A percentile compares a stretch with the other conserved stretches of the same genome.
Conservation (phyloP, 345 rosid genomes). For the Kernera saxatilis region DNA sequence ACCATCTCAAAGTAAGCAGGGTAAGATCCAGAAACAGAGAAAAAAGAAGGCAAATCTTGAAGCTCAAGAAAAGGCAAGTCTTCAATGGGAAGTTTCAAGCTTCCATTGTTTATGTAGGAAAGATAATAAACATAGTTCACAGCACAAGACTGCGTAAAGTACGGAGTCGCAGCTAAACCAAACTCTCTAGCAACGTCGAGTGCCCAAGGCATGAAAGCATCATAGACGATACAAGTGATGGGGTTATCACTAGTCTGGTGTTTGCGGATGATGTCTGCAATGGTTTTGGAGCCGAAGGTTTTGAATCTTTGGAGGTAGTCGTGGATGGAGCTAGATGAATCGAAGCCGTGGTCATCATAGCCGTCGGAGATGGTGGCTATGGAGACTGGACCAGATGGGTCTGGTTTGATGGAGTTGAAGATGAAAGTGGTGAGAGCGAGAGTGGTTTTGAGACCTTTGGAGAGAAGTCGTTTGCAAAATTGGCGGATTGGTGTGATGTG, state of each 20-base stretch:
- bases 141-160: constrained; percentile 61
- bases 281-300: constrained; percentile 40
- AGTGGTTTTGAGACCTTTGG: constrained; percentile 45
- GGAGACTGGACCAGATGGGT: constrained; percentile 6
- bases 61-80: constrained; percentile 43
- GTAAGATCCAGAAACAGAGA: constrained; percentile 38
- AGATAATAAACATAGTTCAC: constrained; percentile 53
- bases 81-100: constrained; percentile 38
- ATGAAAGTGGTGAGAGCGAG: constrained; percentile 28
- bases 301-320: constrained; percentile 37
- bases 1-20: constrained; percentile 51
- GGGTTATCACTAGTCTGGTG: constrained; percentile 33
- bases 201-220: constrained; percentile 60
- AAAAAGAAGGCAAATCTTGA: constrained; percentile 53
- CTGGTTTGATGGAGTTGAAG: constrained; percentile 33
- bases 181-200: constrained; percentile 50
- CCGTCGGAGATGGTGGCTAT: constrained; percentile 10
- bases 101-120: constrained; percentile 27
- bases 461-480: constrained; percentile 48
- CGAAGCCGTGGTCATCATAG: constrained; percentile 17
- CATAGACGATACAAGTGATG: constrained; percentile 50
- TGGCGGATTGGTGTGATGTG: constrained; percentile 51
- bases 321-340: background rate
- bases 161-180: constrained; percentile 43
- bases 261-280: constrained; percentile 40